A percentile compares a stretch with the other conserved stretches of the same genome.
Evolutionary conservation across 1,284 basidiomycete species (phyloP).

Genomic region (Cystobasidium slooffiae): DNA sequence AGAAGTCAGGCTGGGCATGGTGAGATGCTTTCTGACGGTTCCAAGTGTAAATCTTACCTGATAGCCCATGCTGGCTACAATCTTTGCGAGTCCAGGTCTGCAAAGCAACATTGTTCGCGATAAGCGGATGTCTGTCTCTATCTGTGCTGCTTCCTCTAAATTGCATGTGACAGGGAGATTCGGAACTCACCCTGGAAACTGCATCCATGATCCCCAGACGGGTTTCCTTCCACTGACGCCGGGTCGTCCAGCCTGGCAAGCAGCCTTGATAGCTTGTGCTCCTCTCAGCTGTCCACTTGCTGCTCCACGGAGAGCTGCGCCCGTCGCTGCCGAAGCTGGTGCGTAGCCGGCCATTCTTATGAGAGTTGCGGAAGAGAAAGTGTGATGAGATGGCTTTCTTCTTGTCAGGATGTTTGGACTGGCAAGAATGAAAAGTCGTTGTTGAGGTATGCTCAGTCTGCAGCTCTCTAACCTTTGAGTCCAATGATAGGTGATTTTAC

Average conservation of each 20-base stretch:
- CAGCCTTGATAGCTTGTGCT: slow-evolving; percentile 29
- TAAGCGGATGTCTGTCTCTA: not conserved
- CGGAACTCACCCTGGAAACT: slow-evolving; percentile 39
- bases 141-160: not conserved
- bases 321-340: slow-evolving; percentile 17
- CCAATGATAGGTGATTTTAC: no score
- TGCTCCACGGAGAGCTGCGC: slow-evolving; percentile 1
- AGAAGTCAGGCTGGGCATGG: not conserved
- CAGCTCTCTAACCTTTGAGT: no score
- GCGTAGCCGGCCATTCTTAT: slow-evolving; percentile 37
- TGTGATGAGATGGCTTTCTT: not conserved
- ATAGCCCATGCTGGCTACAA: slow-evolving; percentile 35
- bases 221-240: slow-evolving; percentile 21
- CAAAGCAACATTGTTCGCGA: not conserved
- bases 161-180: slow-evolving; percentile 6
- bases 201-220: slow-evolving; percentile 43
- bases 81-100: slow-evolving; percentile 37
- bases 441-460: no score
- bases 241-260: slow-evolving; percentile 30
- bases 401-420: not conserved
- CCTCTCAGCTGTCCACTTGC: not conserved
- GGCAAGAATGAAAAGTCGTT: no score
- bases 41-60: slow-evolving; percentile 1
- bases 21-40: no score
- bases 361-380: not conserved